A percentile compares a stretch with the other conserved stretches of the same genome.
Evolutionary conservation across 257 asterid genomes (phyloP).

Genomic region (Mentha longifolia): DNA sequence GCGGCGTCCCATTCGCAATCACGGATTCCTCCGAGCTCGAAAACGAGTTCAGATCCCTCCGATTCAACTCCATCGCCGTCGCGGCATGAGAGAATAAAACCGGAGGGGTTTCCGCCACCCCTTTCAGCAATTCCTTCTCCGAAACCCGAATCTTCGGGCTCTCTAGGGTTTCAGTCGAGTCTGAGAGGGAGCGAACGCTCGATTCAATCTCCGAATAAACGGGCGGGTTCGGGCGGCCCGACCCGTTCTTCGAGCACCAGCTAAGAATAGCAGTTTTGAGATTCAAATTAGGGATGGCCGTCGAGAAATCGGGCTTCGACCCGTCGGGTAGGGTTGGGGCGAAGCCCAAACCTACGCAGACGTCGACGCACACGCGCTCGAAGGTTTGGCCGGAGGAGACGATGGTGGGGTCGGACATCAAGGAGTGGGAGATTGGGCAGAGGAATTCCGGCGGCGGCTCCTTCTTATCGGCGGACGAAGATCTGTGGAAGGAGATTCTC

Average conservation of each 20-base stretch:
- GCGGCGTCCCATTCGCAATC: slow-evolving; percentile 67
- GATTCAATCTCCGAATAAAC: slow-evolving; percentile 52
- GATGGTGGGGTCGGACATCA: slow-evolving; percentile 85
- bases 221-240: slow-evolving; percentile 58
- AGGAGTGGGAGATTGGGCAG: slow-evolving; percentile 71
- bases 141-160: slow-evolving; percentile 42
- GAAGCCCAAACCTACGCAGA: slow-evolving; percentile 62
- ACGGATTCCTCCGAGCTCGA: slow-evolving; percentile 94
- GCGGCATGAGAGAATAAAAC: slow-evolving; percentile 54
- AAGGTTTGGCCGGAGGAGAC: slow-evolving; percentile 89
- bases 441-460: slow-evolving; percentile 58
- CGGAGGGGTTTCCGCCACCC: slow-evolving; percentile 54
- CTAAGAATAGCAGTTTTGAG: slow-evolving; percentile 62
- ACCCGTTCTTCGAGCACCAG: slow-evolving; percentile 68
- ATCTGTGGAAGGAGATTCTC: slow-evolving; percentile 46
- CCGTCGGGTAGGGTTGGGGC: slow-evolving; percentile 68
- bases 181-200: slow-evolving; percentile 41
- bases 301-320: slow-evolving; percentile 64
- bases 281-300: slow-evolving; percentile 71
- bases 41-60: slow-evolving; percentile 46
- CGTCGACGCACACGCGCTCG: slow-evolving; percentile 63
- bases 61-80: slow-evolving; percentile 53
- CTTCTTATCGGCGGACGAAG: slow-evolving; percentile 31
- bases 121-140: slow-evolving; percentile 56
- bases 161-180: slow-evolving; percentile 10